Evolutionary conservation across 73 alveolate species (phyloP), one percentile per base, ranked within the genome.

Genomic region (Breviolum minutum): DNA sequence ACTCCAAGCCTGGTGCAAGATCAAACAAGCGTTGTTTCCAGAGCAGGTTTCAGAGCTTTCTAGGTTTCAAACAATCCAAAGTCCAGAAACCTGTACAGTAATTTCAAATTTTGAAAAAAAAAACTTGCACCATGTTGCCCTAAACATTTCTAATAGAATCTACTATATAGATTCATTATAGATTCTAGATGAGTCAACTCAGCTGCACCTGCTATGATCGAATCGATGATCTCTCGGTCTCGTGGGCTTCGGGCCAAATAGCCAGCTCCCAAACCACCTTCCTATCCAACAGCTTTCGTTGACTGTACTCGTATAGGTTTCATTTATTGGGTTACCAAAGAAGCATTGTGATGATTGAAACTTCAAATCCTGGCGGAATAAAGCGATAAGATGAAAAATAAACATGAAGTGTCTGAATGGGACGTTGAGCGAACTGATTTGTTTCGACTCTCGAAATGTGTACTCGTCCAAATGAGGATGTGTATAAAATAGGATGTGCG

Each of bases 191-290:
- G 77, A 14, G 77, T 22, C 54, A 40, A 40, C 14, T 61, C 68
- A 22, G 66, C 84, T 32, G 66, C 40, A 63, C 98, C 98, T 92
- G 98, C 98, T 20, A 92, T 92, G 90, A 92, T 92, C 69, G 73
- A 60, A 80, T 92, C 98, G 81, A 92, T 92, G 86, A 92, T 92
- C 81, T 92, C 82, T 24, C 98, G 98, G 83, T 92, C 98, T 6
- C 98, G 98, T 24, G 98, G 98, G 32, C 98, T 92, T 20, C 98
- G 98, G 64, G 98, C 98, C n/a, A 92, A 30, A 81, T 92, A 92
- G 69, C 97, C 64, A 63, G 30, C 79, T 62, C 92, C 92, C 26
- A 22, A 12, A 17, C 32, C 29, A 13, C 29, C 90, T 54, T 81
- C 70, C 90, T 54, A 69, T 8, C 16, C 68, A 68, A 22, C n/a